Percentiles rank a stretch among this genome's conserved stretches.
phyloP scores from a whole-genome alignment of 1,284 basidiomycete species.

The Irpex lacteus region DNA sequence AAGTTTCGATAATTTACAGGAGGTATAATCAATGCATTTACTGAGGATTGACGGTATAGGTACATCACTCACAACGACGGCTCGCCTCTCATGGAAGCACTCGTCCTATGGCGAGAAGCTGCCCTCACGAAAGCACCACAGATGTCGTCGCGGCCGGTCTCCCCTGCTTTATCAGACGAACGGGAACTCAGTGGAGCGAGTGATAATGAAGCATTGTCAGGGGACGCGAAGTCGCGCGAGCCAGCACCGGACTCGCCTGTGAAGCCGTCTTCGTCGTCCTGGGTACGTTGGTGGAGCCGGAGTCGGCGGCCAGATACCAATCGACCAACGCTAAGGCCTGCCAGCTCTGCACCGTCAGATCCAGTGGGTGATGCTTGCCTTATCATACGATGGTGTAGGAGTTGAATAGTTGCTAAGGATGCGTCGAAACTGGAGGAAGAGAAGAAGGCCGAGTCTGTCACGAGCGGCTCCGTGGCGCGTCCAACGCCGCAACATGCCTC shows the following conservation, averaged over 20 bases:
- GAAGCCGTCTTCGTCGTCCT: constrained; percentile 61
- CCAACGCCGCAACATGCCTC: neutral
- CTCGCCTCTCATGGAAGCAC: constrained; percentile 64
- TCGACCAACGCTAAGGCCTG: constrained; percentile 22
- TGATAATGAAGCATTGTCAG: constrained; percentile 31
- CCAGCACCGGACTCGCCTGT: constrained; percentile 25
- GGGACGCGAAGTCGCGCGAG: constrained; percentile 36
- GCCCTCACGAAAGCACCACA: constrained; percentile 37
- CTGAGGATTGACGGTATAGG: constrained; percentile 28
- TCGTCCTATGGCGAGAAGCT: constrained; percentile 58
- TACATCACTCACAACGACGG: constrained; percentile 63
- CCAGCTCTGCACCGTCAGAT: constrained; percentile 21
- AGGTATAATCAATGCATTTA: neutral
- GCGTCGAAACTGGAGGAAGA: neutral
- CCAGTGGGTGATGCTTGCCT: constrained; percentile 12
- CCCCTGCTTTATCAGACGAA: constrained; percentile 21
- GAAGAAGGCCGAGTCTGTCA: neutral
- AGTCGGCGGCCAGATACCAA: constrained; percentile 9
- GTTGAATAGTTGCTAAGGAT: neutral
- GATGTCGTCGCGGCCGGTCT: constrained; percentile 30
- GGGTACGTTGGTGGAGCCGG: constrained; percentile 77
- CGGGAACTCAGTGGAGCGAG: constrained; percentile 15
- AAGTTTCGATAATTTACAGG: constrained; percentile 22
- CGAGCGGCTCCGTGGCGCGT: neutral
- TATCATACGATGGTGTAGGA: too few species aligned